These are phyloP conservation scores for Diaporthe amygdali DNA, from an alignment of 2,329 filamentous ascomycete genomes.

Conservation along the genomic window DNA sequence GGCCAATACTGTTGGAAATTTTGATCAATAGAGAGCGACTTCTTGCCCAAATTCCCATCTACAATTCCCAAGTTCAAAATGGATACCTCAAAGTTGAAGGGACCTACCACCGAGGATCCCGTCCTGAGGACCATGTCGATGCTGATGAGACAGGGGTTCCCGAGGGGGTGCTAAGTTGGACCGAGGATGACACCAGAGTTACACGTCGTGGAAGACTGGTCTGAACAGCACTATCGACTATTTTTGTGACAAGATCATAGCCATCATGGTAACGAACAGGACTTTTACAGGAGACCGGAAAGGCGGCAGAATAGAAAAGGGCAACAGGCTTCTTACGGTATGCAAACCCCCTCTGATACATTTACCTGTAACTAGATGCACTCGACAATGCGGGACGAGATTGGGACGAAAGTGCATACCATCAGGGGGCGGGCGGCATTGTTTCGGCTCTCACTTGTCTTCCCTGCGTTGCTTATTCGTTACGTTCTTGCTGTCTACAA, in stretches of 20 bases:
- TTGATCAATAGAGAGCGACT: neutral
- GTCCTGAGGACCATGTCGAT: neutral
- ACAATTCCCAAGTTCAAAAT: neutral
- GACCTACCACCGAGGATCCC: neutral
- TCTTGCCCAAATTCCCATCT: neutral
- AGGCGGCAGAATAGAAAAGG: neutral
- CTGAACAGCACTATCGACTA: too few relatives aligned
- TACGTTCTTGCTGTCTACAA: neutral
- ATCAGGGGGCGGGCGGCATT: neutral
- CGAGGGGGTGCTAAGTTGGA: neutral
- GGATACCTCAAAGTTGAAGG: neutral
- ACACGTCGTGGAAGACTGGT: neutral
- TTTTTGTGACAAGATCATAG: neutral
- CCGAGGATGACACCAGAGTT: neutral
- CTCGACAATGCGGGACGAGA: neutral
- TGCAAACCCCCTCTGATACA: neutral
- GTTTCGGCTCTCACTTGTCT: neutral
- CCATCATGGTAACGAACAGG: neutral
- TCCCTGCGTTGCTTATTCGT: neutral
- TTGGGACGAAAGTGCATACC: neutral
- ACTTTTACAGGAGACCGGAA: neutral
- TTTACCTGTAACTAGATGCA: constrained; percentile 1
- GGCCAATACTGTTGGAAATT: neutral
- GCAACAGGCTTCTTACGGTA: neutral
- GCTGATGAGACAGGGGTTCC: neutral